phyloP scores from a whole-genome alignment of 345 rosid genomes.

The Sisymbrium altissimum region DNA sequence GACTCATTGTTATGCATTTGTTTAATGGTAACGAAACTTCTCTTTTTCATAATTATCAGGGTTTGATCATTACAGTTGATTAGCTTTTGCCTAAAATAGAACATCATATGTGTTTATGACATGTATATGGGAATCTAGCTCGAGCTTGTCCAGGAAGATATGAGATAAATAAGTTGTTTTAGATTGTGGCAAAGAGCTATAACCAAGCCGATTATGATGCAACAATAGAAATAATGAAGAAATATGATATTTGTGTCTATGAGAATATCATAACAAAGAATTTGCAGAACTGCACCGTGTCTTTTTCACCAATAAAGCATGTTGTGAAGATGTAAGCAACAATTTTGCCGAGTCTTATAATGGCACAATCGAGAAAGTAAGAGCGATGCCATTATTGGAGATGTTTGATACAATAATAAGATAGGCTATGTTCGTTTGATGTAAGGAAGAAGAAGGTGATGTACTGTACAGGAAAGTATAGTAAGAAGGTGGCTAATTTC shows the following conservation, averaged over 20 bases:
- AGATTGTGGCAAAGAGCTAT: neutral
- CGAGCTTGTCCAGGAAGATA: neutral
- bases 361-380: neutral
- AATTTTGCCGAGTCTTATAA: neutral
- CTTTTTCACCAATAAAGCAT: neutral
- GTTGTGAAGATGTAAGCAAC: neutral
- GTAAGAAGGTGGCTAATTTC: neutral
- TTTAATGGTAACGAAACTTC: neutral
- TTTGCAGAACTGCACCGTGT: neutral
- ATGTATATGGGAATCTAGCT: neutral
- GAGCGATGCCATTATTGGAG: neutral
- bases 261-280: neutral
- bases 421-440: neutral
- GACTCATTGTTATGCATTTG: neutral
- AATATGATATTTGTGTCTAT: neutral
- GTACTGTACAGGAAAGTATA: neutral
- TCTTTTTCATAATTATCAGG: neutral
- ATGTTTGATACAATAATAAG: neutral
- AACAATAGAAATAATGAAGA: neutral
- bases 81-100: neutral
- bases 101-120: neutral
- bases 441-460: neutral
- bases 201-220: neutral
- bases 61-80: neutral
- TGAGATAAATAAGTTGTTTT: neutral